Percentiles rank a stretch among this genome's conserved stretches.
Conservation (phyloP, 306 rosid species). For the Trifolium subterraneum region DNA sequence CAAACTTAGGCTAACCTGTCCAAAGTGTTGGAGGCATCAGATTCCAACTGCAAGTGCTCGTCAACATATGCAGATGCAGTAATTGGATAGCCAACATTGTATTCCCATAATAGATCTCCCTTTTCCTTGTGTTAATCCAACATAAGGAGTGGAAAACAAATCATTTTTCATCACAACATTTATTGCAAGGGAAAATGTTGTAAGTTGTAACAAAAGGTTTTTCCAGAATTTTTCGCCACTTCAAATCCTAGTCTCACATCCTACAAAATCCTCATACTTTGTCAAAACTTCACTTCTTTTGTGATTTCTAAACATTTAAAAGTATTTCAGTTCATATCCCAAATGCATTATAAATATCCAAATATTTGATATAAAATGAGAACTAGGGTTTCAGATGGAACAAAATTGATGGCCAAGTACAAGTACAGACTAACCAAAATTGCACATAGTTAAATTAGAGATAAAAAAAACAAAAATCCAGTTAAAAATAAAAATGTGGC, state of each 20-base stretch:
- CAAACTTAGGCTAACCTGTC: constrained; percentile 61
- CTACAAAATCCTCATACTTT: neutral
- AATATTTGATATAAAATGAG: too few relatives aligned
- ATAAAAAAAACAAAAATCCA: neutral
- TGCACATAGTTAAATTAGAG: neutral
- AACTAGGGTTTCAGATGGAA: neutral
- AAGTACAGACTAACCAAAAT: neutral
- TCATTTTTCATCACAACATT: constrained; percentile 9
- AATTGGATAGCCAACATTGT: constrained; percentile 78
- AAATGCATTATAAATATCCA: too few relatives aligned
- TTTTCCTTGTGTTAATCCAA: constrained; percentile 58
- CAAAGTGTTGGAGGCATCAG: constrained; percentile 48
- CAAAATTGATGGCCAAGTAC: neutral
- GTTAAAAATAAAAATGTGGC: constrained; percentile 4
- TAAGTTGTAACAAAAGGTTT: neutral
- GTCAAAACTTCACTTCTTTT: neutral
- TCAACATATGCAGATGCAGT: constrained; percentile 85
- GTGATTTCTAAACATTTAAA: neutral
- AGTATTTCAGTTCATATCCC: neutral
- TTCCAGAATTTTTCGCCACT: neutral
- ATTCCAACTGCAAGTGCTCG: constrained; percentile 61
- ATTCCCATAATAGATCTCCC: constrained; percentile 72
- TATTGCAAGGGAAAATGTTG: neutral
- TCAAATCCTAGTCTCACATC: neutral
- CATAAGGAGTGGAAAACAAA: constrained; percentile 30